Evolutionary conservation across 352 stramenopile species (phyloP), one percentile per base, ranked within the genome.

Genomic region (Pseudoperonospora humuli): DNA sequence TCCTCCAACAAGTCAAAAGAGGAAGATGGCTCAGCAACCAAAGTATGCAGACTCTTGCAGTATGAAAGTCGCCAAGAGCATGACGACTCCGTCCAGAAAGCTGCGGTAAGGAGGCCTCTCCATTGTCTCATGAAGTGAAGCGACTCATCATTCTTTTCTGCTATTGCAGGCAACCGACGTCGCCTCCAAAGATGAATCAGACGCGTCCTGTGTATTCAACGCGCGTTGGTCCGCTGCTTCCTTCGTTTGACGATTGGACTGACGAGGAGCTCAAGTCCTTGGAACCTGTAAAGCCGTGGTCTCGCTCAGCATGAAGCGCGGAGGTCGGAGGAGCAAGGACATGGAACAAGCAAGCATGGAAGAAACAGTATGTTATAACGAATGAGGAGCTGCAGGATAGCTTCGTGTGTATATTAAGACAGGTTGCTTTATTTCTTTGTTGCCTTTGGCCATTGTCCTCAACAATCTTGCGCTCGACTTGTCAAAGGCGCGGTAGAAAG

Each of bases 151-250:
- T 46, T 14, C 35, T 44, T 20, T 2, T 31, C n/a, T 47, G 34
- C 15, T 10, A 9, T 39, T 29, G 15, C 35, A 54, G 37, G 1
- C 39, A 51, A 46, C 38, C 25, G 27, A 50, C 34, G 18, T 42
- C 57, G 19, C 54, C 56, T 5, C 60, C 55, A 5, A 64, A 54
- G 45, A 44, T 69, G 19, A 50, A 35, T 15, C 37, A 47, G n/a
- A 26, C 42, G 8, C 49, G 54, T 7, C 35, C 45, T 10, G 53
- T 60, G 17, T 50, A 54, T 27, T 29, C 53, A 7, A 25, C 56
- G 25, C 53, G 57, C n/a, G 17, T 54, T 5, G 57, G 46, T 13
- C 57, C 57, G 1, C 11, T 34, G 29, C 18, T 67, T n/a, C 43
- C 52, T 14, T 61, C 44, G 11, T 25, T 61, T 17, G 53, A 64